Base-by-base conservation (phyloP, 257 asterid species). In the Osmanthus fragrans region DNA sequence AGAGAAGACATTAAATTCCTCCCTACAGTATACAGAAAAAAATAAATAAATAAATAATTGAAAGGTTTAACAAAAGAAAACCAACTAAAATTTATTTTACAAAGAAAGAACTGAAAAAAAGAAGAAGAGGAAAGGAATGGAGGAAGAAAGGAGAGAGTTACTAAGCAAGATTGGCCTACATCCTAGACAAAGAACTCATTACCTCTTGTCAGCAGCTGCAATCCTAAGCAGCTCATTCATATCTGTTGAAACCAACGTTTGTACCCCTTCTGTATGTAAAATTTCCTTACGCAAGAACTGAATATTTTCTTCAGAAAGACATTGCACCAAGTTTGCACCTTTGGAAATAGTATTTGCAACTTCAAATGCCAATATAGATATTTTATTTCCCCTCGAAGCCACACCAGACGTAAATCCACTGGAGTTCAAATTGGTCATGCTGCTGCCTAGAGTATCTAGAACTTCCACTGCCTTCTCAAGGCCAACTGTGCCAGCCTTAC, bases 141-240 rank as follows among this genome's bases (percentile, higher is more conserved):
- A 5, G 6, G 68, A 60, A 60, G 32, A 60, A 60, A 60, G 19
- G 73, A 76, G 36, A 6, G 68, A 18, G 34, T 63, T 63, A 23
- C 30, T 71, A 71, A 49, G 70, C 72, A 71, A 67, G 79, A 65
- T 54, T 73, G 56, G 73, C 34, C 47, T 27, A 67, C 60, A 71
- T 63, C 19, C 12, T 29, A 60, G 42, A 25, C 16, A 51, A 82
- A 73, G 36, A 76, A 70, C 69, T 29, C 2, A 9, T 8, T 87
- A 92, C 99, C 97, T 92, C 89, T 96, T 96, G 88, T 96, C 99
- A 56, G 97, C 88, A 51, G 99, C 97, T 8, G 98, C 97, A 84
- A 96, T 92, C 74, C 91, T 80, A 69, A 96, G 97, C 77, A 96
- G 92, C 83, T 94, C 97, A 54, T 85, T 88, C 90, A 89, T 90